Conservation (phyloP, 2,329 filamentous ascomycete genomes). For the Gnomoniopsis sp. region DNA sequence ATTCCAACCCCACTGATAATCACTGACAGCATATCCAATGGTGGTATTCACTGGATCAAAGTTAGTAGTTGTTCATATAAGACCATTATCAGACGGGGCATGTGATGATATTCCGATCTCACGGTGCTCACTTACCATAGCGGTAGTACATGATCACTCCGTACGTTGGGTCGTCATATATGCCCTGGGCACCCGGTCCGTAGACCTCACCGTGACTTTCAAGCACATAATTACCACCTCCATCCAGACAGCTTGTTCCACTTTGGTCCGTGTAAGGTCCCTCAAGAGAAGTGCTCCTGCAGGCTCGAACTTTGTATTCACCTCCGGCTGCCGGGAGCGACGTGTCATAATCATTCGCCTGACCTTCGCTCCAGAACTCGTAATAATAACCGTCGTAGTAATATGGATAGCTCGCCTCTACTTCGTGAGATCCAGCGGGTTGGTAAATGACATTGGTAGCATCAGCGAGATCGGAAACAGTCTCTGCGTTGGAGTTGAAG, state of each 20-base stretch:
- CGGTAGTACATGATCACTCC: constrained; percentile 62
- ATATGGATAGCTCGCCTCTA: constrained; percentile 56
- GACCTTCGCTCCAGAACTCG: constrained; percentile 59
- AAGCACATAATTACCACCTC: constrained; percentile 57
- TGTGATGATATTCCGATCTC: constrained; percentile 27
- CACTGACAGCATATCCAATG: constrained; percentile 46
- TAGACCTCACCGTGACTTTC: constrained; percentile 56
- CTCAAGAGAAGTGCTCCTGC: constrained; percentile 48
- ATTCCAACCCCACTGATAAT: constrained; percentile 46
- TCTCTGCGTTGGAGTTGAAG: constrained; percentile 37
- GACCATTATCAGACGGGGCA: too few species aligned
- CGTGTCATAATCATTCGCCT: constrained; percentile 57
- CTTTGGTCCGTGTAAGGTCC: constrained; percentile 54
- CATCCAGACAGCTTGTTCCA: constrained; percentile 50
- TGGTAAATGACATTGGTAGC: constrained; percentile 51
- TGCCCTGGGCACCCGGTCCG: constrained; percentile 60
- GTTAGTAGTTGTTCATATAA: not conserved
- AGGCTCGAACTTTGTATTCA: constrained; percentile 67
- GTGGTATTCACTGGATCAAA: constrained; percentile 8
- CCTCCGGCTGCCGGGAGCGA: constrained; percentile 47
- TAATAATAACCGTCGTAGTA: constrained; percentile 58
- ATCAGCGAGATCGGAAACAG: constrained; percentile 20
- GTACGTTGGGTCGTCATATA: constrained; percentile 46
- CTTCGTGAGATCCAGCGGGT: constrained; percentile 43
- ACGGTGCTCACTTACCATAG: constrained; percentile 59